Conservation (phyloP, 129 eudicot species). For the Centella asiatica region DNA sequence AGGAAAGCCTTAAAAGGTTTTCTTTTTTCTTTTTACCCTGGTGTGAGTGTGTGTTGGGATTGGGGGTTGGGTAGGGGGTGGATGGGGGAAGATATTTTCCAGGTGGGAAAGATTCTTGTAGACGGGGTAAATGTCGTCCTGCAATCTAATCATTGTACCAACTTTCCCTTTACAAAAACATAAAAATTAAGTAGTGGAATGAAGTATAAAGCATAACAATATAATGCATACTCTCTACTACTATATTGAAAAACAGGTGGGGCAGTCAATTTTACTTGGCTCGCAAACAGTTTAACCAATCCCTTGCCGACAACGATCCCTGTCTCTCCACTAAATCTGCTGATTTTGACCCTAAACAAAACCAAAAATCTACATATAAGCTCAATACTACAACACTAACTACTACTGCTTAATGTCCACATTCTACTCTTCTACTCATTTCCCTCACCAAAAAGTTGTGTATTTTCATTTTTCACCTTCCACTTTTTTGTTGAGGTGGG, state of each 20-base stretch:
- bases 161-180: conserved; percentile 24
- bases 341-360: conserved; percentile 17
- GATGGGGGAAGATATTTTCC: background rate
- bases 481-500: conserved; percentile 16
- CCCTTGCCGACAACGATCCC: conserved; percentile 59
- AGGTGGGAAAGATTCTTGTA: conserved; percentile 12
- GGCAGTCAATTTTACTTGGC: conserved; percentile 31
- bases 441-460: conserved; percentile 26
- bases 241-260: conserved; percentile 28
- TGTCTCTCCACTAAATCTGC: conserved; percentile 47
- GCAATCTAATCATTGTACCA: conserved; percentile 27
- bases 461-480: conserved; percentile 11
- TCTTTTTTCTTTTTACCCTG: too few relatives aligned
- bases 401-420: background rate
- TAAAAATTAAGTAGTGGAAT: conserved; percentile 17
- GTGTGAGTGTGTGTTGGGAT: too few relatives aligned
- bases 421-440: conserved; percentile 27
- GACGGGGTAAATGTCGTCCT: conserved; percentile 19
- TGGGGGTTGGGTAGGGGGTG: too few relatives aligned
- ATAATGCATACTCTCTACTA: background rate
- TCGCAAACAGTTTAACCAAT: conserved; percentile 18
- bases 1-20: background rate
- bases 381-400: background rate
- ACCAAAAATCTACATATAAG: background rate
- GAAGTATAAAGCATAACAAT: background rate